These are phyloP conservation scores for Camelina neglecta DNA, from an alignment of 345 rosid genomes.

Conservation along the genomic window DNA sequence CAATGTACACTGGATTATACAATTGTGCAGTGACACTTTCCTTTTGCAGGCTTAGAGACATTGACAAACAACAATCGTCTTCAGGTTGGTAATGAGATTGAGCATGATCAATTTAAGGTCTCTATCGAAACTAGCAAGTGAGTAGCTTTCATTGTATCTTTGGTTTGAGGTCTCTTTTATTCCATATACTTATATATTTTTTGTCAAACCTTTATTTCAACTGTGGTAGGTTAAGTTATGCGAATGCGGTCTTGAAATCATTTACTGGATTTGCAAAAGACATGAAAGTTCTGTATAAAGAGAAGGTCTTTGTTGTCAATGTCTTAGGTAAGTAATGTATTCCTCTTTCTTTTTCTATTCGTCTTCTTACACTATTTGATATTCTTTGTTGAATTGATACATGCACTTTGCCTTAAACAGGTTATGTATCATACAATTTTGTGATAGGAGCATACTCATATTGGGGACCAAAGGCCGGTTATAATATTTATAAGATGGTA, in stretches of 20 bases:
- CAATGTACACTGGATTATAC: background rate
- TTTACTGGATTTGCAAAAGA: constrained; percentile 23
- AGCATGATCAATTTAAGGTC: constrained; percentile 18
- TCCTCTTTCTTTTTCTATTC: background rate
- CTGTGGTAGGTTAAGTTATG: constrained; percentile 20
- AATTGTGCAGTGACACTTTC: constrained; percentile 1
- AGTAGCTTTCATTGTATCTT: constrained; percentile 9
- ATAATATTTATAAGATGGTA: constrained; percentile 80
- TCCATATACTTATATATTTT: background rate
- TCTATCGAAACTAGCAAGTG: constrained; percentile 30
- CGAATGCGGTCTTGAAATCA: constrained; percentile 8
- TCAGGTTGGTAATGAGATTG: constrained; percentile 28
- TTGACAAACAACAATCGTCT: constrained; percentile 27
- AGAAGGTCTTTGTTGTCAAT: constrained; percentile 38
- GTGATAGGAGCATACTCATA: constrained; percentile 97
- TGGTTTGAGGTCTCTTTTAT: background rate
- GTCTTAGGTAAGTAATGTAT: constrained; percentile 32
- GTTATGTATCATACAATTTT: constrained; percentile 79
- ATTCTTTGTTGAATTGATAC: constrained; percentile 3
- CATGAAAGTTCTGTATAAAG: constrained; percentile 35
- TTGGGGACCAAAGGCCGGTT: constrained; percentile 99
- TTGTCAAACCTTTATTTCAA: background rate
- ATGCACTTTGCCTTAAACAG: constrained; percentile 2
- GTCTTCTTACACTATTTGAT: background rate
- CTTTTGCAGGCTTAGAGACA: constrained; percentile 16